A percentile compares a stretch with the other conserved stretches of the same genome.
Conservation (phyloP, 805 yeast genomes). For the Kazachstania bromeliacearum region DNA sequence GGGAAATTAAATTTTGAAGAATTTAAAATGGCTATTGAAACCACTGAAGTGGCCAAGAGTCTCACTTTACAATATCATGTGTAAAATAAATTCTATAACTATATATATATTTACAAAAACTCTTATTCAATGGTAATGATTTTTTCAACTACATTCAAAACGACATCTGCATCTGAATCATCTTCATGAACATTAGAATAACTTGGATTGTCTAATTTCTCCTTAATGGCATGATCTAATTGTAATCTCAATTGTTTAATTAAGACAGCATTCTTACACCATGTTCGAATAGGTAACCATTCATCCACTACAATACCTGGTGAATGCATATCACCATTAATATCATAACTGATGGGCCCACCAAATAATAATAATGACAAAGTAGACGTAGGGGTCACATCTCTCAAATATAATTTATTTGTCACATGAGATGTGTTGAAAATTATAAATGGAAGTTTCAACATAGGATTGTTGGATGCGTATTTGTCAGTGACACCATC, state of each 20-base stretch:
- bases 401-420: constrained; percentile 58
- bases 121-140: not conserved
- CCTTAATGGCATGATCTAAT: constrained; percentile 58
- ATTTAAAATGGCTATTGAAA: constrained; percentile 56
- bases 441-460: constrained; percentile 52
- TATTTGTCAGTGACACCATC: constrained; percentile 14
- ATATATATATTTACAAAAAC: not conserved
- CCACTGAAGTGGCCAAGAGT: constrained; percentile 48
- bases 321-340: constrained; percentile 40
- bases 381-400: constrained; percentile 70
- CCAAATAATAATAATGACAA: constrained; percentile 74
- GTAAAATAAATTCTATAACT: constrained; percentile 6
- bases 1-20: constrained; percentile 81
- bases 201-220: constrained; percentile 44
- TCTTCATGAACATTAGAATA: not conserved
- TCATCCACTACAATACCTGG: constrained; percentile 80
- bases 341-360: constrained; percentile 55
- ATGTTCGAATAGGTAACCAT: constrained; percentile 87
- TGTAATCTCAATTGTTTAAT: constrained; percentile 58
- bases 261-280: constrained; percentile 90
- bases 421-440: constrained; percentile 55
- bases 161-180: not conserved
- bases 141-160: not conserved
- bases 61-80: constrained; percentile 41
- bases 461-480: constrained; percentile 27